These are phyloP conservation scores for Flammula alnicola DNA, from an alignment of 1,284 basidiomycete genomes.

Conservation along the genomic window DNA sequence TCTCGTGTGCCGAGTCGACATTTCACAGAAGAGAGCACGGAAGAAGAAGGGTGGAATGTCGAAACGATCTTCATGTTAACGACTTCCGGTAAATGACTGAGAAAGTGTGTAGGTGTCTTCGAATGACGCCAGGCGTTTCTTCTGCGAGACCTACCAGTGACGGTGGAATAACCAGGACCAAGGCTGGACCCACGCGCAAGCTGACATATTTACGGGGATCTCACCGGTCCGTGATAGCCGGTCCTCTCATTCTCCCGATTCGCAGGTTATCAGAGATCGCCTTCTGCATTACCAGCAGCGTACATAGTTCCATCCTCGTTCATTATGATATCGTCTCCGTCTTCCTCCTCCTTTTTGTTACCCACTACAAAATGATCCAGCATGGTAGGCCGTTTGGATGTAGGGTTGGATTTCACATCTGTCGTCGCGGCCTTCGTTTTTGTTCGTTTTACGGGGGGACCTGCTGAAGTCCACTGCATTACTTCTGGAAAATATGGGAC, in stretches of 20 bases:
- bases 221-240: slow-evolving; percentile 11
- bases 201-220: slow-evolving; percentile 5
- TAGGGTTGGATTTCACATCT: too few relatives aligned
- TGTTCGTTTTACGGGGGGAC: slow-evolving; percentile 42
- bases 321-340: slow-evolving; percentile 36
- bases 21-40: slow-evolving; percentile 65
- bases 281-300: slow-evolving; percentile 28
- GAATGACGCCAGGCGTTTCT: too few relatives aligned
- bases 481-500: slow-evolving; percentile 50
- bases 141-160: too few relatives aligned
- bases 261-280: slow-evolving; percentile 17
- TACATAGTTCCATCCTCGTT: slow-evolving; percentile 48
- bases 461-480: slow-evolving; percentile 52
- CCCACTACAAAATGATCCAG: slow-evolving; percentile 49
- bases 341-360: slow-evolving; percentile 24
- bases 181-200: too few relatives aligned
- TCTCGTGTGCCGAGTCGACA: slow-evolving; percentile 55
- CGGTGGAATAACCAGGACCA: too few relatives aligned
- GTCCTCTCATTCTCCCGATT: neutral
- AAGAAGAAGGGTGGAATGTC: slow-evolving; percentile 70
- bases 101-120: neutral
- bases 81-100: too few relatives aligned
- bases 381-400: slow-evolving; percentile 39
- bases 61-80: slow-evolving; percentile 66
- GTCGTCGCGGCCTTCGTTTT: slow-evolving; percentile 40